These are phyloP conservation scores for Arxiozyma slooffiae DNA, from an alignment of 1,139 yeast species.

Conservation along the genomic window DNA sequence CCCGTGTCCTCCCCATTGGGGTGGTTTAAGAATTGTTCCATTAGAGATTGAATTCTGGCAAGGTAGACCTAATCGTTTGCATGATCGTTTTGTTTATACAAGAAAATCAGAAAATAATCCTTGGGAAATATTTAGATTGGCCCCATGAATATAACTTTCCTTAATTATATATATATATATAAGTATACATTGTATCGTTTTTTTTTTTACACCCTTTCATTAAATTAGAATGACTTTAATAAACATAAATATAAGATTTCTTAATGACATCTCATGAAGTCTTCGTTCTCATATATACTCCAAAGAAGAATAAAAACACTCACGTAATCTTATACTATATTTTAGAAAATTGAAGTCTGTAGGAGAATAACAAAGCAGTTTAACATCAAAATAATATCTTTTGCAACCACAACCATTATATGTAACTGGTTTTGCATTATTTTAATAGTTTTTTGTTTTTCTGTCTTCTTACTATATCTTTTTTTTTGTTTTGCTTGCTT, in stretches of 20 bases:
- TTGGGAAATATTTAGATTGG: conserved; percentile 63
- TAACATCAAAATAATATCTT: no score
- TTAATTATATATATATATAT: background rate
- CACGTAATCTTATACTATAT: background rate
- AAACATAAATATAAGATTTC: background rate
- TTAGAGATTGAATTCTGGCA: conserved; percentile 95
- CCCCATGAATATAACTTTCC: conserved; percentile 42
- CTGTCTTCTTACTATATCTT: no score
- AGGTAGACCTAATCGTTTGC: conserved; percentile 82
- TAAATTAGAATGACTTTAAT: background rate
- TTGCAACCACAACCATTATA: no score
- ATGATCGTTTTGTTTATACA: conserved; percentile 74
- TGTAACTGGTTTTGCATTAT: no score
- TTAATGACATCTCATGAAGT: background rate
- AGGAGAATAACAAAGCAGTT: no score
- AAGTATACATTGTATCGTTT: no score
- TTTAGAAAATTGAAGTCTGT: no score
- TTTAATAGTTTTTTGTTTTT: no score
- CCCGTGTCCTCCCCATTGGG: conserved; percentile 94
- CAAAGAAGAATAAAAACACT: no score
- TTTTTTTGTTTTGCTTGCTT: background rate
- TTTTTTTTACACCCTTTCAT: background rate
- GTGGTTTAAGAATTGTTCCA: conserved; percentile 83
- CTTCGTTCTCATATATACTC: background rate
- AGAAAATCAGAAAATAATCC: conserved; percentile 42